Conservation (phyloP, 306 rosid species). For the Lagenaria siceraria region DNA sequence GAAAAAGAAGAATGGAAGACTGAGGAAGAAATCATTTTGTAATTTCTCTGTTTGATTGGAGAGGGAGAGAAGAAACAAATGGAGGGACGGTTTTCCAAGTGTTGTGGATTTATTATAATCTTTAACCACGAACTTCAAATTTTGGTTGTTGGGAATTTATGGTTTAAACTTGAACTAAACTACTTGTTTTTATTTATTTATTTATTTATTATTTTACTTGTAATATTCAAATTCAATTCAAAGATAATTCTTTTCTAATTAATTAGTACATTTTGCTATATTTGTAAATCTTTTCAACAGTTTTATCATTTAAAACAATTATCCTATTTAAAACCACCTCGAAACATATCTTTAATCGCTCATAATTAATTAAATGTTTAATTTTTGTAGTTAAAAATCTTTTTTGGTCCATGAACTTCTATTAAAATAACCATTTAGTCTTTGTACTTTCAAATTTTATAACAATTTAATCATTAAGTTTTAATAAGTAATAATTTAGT, state of each 20-base stretch:
- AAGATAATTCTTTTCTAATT: background rate
- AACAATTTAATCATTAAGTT: too few species aligned
- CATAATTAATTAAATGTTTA: too few species aligned
- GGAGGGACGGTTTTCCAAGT: constrained; percentile 3
- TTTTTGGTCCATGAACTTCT: too few species aligned
- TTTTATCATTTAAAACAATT: too few species aligned
- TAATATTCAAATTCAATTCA: background rate
- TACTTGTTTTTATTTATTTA: background rate
- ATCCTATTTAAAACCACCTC: too few species aligned
- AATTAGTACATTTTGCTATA: too few species aligned
- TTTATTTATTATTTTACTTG: background rate
- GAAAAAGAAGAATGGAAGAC: background rate
- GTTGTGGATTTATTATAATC: background rate
- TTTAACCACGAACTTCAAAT: background rate
- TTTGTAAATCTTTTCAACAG: too few species aligned
- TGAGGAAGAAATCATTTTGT: background rate
- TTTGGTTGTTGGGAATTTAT: constrained; percentile 12
- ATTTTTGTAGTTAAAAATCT: too few species aligned
- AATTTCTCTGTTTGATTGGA: background rate
- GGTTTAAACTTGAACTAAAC: background rate
- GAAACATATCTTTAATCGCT: too few species aligned
- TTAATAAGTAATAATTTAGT: too few species aligned
- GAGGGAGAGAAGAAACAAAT: constrained; percentile 19
- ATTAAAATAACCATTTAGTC: too few species aligned
- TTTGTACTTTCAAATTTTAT: too few species aligned